phyloP scores from a whole-genome alignment of 169 alveolate species.

The Eimeria falciformis region DNA sequence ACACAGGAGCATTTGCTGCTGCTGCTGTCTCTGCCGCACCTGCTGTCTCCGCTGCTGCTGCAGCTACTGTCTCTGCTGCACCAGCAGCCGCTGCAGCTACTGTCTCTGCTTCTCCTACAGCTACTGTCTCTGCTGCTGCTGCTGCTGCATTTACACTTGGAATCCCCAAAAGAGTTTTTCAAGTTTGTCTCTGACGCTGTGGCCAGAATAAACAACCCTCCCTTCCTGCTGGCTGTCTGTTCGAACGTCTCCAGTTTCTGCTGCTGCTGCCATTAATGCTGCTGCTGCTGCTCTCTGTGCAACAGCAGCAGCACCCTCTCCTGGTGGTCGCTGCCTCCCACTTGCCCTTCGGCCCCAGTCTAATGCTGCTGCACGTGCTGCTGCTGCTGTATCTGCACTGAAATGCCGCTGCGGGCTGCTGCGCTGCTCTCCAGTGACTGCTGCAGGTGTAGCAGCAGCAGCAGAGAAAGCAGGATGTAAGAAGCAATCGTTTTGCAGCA shows the following conservation, averaged over 20 bases:
- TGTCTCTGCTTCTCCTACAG: constrained; percentile 10
- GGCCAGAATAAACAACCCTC: constrained; percentile 17
- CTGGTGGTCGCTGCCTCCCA: constrained; percentile 5
- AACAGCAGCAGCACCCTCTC: constrained; percentile 53
- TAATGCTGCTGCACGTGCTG: constrained; percentile 55
- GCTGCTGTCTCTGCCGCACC: neutral
- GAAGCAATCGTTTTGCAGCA: constrained; percentile 32
- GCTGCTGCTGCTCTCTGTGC: constrained; percentile 70
- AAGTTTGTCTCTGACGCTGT: constrained; percentile 31
- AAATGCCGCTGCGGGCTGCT: constrained; percentile 55
- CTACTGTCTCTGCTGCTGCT: constrained; percentile 21
- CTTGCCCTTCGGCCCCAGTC: constrained; percentile 26
- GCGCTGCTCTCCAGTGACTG: constrained; percentile 20
- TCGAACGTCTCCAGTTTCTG: constrained; percentile 26
- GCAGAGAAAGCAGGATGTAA: constrained; percentile 26
- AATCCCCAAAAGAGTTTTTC: constrained; percentile 57
- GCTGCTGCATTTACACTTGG: neutral
- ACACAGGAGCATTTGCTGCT: neutral
- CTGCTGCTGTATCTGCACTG: constrained; percentile 45
- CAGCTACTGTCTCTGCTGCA: constrained; percentile 1
- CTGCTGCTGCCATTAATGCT: constrained; percentile 55
- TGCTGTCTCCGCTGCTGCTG: neutral
- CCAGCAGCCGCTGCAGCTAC: neutral
- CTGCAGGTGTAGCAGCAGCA: constrained; percentile 45
- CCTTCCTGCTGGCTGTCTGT: constrained; percentile 27